These are phyloP conservation scores for Rhodomyrtus psidioides DNA, from an alignment of 441 rosid species.

Conservation along the genomic window DNA sequence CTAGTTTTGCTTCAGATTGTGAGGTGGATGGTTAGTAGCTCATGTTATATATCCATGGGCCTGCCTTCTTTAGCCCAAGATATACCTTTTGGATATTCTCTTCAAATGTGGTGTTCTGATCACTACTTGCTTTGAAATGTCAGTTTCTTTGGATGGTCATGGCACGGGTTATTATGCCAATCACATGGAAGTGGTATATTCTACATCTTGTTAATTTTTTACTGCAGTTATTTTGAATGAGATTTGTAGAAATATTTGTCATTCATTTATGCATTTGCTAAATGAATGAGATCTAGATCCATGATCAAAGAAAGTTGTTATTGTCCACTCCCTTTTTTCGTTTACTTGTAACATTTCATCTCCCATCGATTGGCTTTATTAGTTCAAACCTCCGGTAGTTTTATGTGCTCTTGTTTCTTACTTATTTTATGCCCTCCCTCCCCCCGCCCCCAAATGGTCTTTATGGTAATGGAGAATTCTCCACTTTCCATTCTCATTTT, in stretches of 20 bases:
- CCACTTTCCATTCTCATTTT: neutral
- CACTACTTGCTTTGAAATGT: conserved; percentile 19
- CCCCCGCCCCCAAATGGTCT: neutral
- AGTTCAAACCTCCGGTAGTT: neutral
- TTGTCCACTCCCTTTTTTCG: neutral
- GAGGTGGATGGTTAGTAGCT: conserved; percentile 39
- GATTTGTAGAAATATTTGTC: neutral
- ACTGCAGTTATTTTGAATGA: neutral
- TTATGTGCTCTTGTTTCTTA: neutral
- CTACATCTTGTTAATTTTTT: neutral
- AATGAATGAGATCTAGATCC: neutral
- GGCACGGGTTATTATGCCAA: conserved; percentile 21
- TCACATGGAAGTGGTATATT: conserved; percentile 48
- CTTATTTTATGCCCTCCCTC: neutral
- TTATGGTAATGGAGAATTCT: neutral
- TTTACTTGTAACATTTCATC: neutral
- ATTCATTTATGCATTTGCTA: neutral
- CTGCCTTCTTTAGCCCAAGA: neutral
- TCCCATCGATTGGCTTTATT: neutral
- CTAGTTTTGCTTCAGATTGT: conserved; percentile 43
- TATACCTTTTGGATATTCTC: neutral
- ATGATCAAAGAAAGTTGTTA: neutral
- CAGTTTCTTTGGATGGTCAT: conserved; percentile 36
- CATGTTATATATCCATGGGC: neutral
- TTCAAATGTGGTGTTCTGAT: conserved; percentile 19